Conservation (phyloP, 2,329 filamentous ascomycete species). For the Uncinocarpus reesii region DNA sequence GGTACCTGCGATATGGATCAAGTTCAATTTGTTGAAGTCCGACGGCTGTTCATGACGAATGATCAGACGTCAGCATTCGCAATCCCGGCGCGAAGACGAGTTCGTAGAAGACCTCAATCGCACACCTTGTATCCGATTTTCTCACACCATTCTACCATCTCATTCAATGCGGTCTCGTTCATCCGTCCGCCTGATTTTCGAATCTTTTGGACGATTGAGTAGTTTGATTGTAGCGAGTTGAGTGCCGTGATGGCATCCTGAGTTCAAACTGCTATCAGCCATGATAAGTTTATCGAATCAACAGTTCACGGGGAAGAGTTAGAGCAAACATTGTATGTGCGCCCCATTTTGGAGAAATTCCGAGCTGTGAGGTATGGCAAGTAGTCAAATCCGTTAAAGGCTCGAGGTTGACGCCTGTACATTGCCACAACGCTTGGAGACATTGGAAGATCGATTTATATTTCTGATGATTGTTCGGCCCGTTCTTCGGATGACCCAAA, state of each 20-base stretch:
- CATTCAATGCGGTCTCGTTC: conserved; percentile 66
- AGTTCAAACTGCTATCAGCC: conserved; percentile 28
- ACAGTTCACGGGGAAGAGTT: too few species aligned
- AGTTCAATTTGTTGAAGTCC: conserved; percentile 50
- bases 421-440: not conserved
- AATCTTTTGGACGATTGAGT: conserved; percentile 64
- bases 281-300: not conserved
- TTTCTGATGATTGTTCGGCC: too few species aligned
- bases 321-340: conserved; percentile 13
- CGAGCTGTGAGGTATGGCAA: not conserved
- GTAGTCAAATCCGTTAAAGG: not conserved
- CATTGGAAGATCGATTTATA: too few species aligned
- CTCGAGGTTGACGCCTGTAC: not conserved
- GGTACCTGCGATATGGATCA: conserved; percentile 80
- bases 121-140: conserved; percentile 65
- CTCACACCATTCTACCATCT: conserved; percentile 68
- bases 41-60: conserved; percentile 44
- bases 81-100: too few species aligned
- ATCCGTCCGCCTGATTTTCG: conserved; percentile 61
- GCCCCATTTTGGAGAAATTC: conserved; percentile 13
- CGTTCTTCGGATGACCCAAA: too few species aligned
- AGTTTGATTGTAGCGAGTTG: conserved; percentile 70
- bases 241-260: conserved; percentile 63
- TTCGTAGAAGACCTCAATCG: conserved; percentile 19
- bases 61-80: too few species aligned